Percentiles rank a stretch among this genome's conserved stretches.
Conservation (phyloP, 768 basidiomycete species). For the Gymnopilus junonius region DNA sequence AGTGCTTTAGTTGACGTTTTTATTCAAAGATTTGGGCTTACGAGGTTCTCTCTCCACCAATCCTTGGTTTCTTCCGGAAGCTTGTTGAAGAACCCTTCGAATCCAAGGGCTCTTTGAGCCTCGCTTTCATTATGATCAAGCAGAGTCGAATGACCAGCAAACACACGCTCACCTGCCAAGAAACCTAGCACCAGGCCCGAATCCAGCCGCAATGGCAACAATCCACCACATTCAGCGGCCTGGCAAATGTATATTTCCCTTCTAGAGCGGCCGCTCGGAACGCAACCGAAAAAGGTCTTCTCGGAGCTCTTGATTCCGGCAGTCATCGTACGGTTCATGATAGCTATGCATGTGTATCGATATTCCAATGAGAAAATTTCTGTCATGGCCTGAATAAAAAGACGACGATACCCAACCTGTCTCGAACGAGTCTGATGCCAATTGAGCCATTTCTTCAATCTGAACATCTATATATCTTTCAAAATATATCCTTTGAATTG, state of each 20-base stretch:
- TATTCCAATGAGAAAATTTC: too few relatives aligned
- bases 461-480: too few relatives aligned
- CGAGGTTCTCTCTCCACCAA: conserved; percentile 1
- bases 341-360: too few relatives aligned
- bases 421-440: too few relatives aligned
- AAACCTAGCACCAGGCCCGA: neutral
- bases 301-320: neutral
- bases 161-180: neutral
- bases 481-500: too few relatives aligned
- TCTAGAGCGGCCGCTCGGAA: conserved; percentile 1
- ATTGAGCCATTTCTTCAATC: too few relatives aligned
- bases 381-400: too few relatives aligned
- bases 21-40: neutral
- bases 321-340: neutral
- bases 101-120: neutral
- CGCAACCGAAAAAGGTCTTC: neutral
- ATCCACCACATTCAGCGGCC: neutral
- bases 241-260: neutral
- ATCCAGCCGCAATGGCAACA: neutral
- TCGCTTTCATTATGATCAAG: neutral
- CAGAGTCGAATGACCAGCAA: neutral
- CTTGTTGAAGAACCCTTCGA: neutral
- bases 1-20: neutral
- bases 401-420: too few relatives aligned
- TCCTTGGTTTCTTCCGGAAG: neutral